A percentile compares a stretch with the other conserved stretches of the same genome.
Evolutionary conservation across 208 protist genomes (phyloP).

Genomic region (Strigomonas galati): DNA sequence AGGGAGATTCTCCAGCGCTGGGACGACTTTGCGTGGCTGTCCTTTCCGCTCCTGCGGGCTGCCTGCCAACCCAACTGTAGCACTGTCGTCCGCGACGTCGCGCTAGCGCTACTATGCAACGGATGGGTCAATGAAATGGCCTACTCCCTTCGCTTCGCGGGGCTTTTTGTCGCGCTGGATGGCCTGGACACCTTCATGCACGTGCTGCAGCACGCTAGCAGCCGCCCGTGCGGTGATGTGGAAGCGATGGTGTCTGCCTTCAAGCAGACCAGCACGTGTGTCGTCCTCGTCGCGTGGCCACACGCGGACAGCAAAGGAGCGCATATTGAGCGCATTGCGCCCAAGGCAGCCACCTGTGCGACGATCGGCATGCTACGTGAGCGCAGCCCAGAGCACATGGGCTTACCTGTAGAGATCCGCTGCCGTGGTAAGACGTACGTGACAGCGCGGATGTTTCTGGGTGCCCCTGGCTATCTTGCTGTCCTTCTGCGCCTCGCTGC

Average conservation of each 20-base stretch:
- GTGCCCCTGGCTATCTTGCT: slow-evolving; percentile 62
- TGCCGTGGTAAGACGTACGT: slow-evolving; percentile 24
- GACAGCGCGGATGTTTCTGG: slow-evolving; percentile 48
- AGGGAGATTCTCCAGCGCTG: slow-evolving; percentile 39
- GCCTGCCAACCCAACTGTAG: slow-evolving; percentile 27
- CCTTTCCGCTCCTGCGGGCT: slow-evolving; percentile 42
- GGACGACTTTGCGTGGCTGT: slow-evolving; percentile 31
- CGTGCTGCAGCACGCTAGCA: slow-evolving; percentile 23
- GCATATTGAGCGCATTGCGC: not conserved
- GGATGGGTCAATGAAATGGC: slow-evolving; percentile 48
- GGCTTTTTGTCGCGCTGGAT: slow-evolving; percentile 56
- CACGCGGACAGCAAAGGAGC: not conserved
- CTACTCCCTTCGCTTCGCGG: slow-evolving; percentile 51
- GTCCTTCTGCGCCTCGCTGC: slow-evolving; percentile 24
- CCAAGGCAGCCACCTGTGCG: not conserved
- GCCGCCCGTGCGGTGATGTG: slow-evolving; percentile 43
- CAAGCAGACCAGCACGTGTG: slow-evolving; percentile 21
- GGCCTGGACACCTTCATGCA: slow-evolving; percentile 25
- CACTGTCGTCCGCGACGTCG: slow-evolving; percentile 35
- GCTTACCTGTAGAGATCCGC: slow-evolving; percentile 17
- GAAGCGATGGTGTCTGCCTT: slow-evolving; percentile 38
- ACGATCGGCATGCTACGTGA: slow-evolving; percentile 1
- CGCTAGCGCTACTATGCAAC: slow-evolving; percentile 53
- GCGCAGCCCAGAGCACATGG: not conserved
- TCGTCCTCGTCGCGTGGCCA: slow-evolving; percentile 36